Evolutionary conservation across 495 filamentous ascomycete species (phyloP), one percentile per base, ranked within the genome.

Genomic region (Filosporella fistucella): DNA sequence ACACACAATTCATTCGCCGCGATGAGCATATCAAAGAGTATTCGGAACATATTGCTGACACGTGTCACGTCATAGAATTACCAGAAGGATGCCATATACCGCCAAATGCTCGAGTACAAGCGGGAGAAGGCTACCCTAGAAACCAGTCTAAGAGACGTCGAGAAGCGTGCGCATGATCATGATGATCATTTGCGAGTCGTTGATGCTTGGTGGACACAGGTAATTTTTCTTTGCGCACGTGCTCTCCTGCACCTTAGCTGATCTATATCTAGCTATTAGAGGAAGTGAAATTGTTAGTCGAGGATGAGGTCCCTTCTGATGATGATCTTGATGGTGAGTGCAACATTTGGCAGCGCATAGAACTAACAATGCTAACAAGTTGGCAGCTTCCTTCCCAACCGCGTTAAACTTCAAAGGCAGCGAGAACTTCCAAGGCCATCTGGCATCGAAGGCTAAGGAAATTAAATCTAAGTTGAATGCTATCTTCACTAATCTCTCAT

Each of bases 101-200:
- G 93, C 23, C 91, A 96, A 61, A 96, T 98, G 91, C 83, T 86
- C 57, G 94, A 97, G 64, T 96, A 90, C 63, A 96, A 95, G 66
- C 78, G 94, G 38, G 89, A 96, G 60, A 88, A 86, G 63, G 72
- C 72, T 25, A 81, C 80, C 14, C 65, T 95, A 37, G 91, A 96
- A 65, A 64, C 73, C 30, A 85, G 84, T 55, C 66, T 93, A 41
- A 82, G 78, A 52, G 85, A 91, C 43, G 71, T 89, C 48, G 74
- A 84, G 34, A 91, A 93, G 63, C 75, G 77, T 47, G 76, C 87
- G 13, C 64, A 72, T 34, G 80, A 86, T 64, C 89, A 97, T 68
- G 86, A 96, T 67, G 89, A 96, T 52, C 93, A 96, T 56, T 72
- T 97, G 29, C 84, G 91, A 55, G 74, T 88, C 40, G 81, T 96